Conservation (phyloP, 176 grass and related monocot genomes). For the Typha latifolia region DNA sequence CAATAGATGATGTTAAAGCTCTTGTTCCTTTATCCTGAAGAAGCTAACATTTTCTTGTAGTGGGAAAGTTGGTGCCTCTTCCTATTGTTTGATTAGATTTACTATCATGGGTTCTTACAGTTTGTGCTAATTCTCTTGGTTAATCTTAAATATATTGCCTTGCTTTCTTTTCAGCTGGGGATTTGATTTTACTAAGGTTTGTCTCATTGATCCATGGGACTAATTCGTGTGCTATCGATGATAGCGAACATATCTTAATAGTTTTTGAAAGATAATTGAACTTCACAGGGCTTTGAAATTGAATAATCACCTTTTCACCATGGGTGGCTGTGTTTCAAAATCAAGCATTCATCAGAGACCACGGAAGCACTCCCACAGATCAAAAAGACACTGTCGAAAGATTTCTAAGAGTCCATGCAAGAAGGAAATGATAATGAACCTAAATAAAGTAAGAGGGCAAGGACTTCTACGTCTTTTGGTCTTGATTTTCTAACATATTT, state of each 20-base stretch:
- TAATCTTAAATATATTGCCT: not conserved
- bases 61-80: not conserved
- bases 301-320: conserved; percentile 14
- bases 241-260: not conserved
- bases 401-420: too few relatives aligned
- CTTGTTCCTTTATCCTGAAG: not conserved
- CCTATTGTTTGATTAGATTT: not conserved
- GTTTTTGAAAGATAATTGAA: not conserved
- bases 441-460: too few relatives aligned
- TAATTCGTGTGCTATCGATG: too few relatives aligned
- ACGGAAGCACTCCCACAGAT: conserved; percentile 22
- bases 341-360: conserved; percentile 21
- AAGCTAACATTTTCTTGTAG: not conserved
- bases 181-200: not conserved
- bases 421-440: too few relatives aligned
- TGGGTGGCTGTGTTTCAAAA: conserved; percentile 60
- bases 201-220: too few relatives aligned
- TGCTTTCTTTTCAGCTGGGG: not conserved
- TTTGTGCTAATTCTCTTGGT: not conserved
- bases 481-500: too few relatives aligned
- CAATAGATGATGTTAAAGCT: not conserved
- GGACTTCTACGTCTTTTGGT: too few relatives aligned
- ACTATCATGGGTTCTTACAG: not conserved
- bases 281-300: not conserved
- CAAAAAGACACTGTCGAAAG: conserved; percentile 18